Conservation (phyloP, 192 early-diverging fungal genomes). For the Backusella mclennaniae region DNA sequence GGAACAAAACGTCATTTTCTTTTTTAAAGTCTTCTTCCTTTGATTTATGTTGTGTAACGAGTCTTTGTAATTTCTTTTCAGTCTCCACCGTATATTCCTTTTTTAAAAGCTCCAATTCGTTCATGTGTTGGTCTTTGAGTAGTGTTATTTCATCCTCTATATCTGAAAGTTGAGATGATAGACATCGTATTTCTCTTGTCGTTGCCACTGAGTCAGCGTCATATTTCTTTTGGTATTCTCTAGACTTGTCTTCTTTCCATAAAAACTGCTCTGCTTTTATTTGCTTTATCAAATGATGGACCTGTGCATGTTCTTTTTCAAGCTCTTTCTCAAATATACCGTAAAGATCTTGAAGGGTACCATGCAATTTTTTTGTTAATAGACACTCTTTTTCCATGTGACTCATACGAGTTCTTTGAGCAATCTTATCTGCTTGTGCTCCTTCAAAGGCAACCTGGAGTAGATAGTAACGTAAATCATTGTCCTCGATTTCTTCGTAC, state of each 20-base stretch:
- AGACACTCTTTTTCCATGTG: neutral
- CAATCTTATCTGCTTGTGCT: neutral
- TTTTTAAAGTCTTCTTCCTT: neutral
- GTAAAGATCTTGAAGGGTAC: neutral
- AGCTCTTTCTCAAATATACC: constrained; percentile 1
- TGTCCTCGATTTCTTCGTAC: neutral
- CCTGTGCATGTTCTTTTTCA: neutral
- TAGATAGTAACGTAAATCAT: neutral
- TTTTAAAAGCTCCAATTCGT: neutral
- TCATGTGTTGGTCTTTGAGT: neutral
- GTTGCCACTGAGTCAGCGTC: neutral
- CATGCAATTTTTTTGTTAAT: neutral
- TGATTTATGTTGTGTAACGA: neutral
- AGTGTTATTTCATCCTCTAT: constrained; percentile 3
- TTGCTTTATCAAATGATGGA: neutral
- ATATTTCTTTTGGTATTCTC: neutral
- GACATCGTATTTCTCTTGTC: neutral
- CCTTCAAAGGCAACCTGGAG: neutral
- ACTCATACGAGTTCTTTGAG: neutral
- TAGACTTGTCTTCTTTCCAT: neutral
- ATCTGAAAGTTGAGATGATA: neutral
- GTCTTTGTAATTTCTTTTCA: neutral
- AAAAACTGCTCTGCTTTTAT: neutral
- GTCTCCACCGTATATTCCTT: neutral
- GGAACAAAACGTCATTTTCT: neutral